phyloP scores from a whole-genome alignment of 768 basidiomycete species.

The Leucocoprinus leucothites region DNA sequence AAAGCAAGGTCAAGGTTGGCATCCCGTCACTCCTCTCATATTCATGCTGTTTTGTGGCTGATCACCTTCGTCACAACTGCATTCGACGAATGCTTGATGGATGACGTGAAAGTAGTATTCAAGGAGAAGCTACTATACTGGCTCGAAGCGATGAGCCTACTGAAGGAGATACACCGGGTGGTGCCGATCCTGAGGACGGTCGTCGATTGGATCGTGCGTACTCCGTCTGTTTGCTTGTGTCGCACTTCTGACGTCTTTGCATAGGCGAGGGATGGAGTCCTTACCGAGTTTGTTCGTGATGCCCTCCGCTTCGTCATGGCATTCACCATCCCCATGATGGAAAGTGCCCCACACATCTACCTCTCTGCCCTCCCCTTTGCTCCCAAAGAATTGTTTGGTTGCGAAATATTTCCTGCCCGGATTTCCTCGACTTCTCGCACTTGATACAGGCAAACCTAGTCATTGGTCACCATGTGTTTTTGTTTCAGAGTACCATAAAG shows the following conservation, averaged over 20 bases:
- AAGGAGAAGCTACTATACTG: constrained; percentile 24
- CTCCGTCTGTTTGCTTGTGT: not conserved
- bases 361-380: constrained; percentile 27
- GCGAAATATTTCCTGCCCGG: constrained; percentile 12
- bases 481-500: constrained; percentile 14
- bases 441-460: constrained; percentile 10
- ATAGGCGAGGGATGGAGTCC: not conserved
- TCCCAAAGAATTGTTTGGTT: constrained; percentile 17
- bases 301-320: constrained; percentile 18
- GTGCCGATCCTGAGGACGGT: not conserved
- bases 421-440: constrained; percentile 11
- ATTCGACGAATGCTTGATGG: not conserved
- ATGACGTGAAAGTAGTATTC: constrained; percentile 19
- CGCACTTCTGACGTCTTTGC: not conserved
- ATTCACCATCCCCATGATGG: constrained; percentile 16
- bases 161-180: constrained; percentile 14
- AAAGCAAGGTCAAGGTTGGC: constrained; percentile 14
- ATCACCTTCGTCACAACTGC: constrained; percentile 20
- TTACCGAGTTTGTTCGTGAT: constrained; percentile 16
- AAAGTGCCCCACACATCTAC: constrained; percentile 25
- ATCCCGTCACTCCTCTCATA: constrained; percentile 26
- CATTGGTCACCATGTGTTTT: constrained; percentile 19
- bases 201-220: constrained; percentile 14
- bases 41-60: constrained; percentile 27
- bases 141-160: constrained; percentile 30